Percentiles rank a stretch among this genome's conserved stretches.
Evolutionary conservation across 2,329 filamentous ascomycete genomes (phyloP).

Genomic region (Ascochyta lentis): DNA sequence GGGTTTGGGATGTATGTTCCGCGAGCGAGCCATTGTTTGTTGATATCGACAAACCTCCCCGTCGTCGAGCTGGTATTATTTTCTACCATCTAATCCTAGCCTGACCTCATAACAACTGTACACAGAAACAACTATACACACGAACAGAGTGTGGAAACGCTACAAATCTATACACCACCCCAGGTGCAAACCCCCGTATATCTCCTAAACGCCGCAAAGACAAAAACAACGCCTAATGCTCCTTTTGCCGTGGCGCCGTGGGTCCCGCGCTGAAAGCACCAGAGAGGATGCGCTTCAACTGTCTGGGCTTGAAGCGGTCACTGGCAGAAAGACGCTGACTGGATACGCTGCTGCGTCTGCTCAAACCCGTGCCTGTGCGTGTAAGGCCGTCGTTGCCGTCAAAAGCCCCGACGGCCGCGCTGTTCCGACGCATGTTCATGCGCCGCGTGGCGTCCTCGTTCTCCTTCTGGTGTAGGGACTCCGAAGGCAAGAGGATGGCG

Average conservation of each 20-base stretch:
- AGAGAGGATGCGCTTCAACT: constrained; percentile 29
- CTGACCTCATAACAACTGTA: not conserved
- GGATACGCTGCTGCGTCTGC: constrained; percentile 24
- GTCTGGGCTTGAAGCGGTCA: constrained; percentile 25
- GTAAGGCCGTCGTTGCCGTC: constrained; percentile 17
- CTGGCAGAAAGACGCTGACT: constrained; percentile 9
- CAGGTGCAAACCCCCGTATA: not conserved
- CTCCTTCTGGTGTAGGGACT: constrained; percentile 68
- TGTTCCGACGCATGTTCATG: constrained; percentile 32
- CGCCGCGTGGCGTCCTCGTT: constrained; percentile 58
- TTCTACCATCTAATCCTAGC: no score
- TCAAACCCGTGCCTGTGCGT: constrained; percentile 30
- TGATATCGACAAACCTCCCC: not conserved
- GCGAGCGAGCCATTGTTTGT: not conserved
- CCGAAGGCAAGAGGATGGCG: constrained; percentile 71
- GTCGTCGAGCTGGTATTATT: no score
- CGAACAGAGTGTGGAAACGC: not conserved
- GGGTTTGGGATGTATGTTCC: not conserved
- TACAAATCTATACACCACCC: constrained; percentile 3
- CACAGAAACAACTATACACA: not conserved
- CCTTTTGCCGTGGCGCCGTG: constrained; percentile 11
- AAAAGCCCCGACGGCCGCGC: constrained; percentile 25
- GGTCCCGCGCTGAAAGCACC: constrained; percentile 35
- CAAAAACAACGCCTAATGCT: constrained; percentile 1
- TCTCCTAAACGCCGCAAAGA: not conserved